These are phyloP conservation scores for Syncephalis plumigaleata DNA, from an alignment of 371 early-diverging fungal genomes.

Conservation along the genomic window DNA sequence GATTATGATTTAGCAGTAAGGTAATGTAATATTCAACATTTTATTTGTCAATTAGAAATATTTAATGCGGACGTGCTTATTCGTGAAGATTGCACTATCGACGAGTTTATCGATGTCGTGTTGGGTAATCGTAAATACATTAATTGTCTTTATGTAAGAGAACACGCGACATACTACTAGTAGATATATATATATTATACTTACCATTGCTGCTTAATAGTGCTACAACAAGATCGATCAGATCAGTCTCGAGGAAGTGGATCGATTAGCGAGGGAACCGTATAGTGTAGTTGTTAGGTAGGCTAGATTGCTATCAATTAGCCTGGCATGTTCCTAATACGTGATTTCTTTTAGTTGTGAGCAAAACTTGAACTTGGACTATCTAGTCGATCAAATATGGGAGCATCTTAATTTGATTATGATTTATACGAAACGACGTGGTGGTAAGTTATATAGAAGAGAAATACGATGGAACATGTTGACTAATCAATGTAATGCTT, in stretches of 20 bases:
- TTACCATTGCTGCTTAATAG: constrained; percentile 15
- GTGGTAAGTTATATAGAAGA: constrained; percentile 14
- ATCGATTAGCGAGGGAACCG: constrained; percentile 67
- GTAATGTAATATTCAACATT: not conserved
- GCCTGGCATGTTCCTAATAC: not conserved
- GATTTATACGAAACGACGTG: constrained; percentile 96
- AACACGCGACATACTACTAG: not conserved
- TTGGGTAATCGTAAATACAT: constrained; percentile 96
- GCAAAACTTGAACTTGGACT: constrained; percentile 87
- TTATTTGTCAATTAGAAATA: constrained; percentile 31
- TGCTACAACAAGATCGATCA: constrained; percentile 97
- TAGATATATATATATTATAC: not conserved
- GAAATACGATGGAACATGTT: not conserved
- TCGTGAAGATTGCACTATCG: constrained; percentile 92
- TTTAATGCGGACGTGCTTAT: constrained; percentile 98
- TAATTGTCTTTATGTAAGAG: constrained; percentile 78
- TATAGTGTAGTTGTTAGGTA: constrained; percentile 64
- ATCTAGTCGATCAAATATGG: constrained; percentile 82
- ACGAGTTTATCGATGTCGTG: constrained; percentile 98
- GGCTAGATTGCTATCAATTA: constrained; percentile 10
- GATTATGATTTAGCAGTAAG: not conserved
- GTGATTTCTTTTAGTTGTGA: constrained; percentile 66
- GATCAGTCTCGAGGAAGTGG: constrained; percentile 93
- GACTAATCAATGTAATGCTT: not conserved
- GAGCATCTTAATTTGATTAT: constrained; percentile 70